These are phyloP conservation scores for Pythium biforme DNA, from an alignment of 352 stramenopile genomes.

Conservation along the genomic window DNA sequence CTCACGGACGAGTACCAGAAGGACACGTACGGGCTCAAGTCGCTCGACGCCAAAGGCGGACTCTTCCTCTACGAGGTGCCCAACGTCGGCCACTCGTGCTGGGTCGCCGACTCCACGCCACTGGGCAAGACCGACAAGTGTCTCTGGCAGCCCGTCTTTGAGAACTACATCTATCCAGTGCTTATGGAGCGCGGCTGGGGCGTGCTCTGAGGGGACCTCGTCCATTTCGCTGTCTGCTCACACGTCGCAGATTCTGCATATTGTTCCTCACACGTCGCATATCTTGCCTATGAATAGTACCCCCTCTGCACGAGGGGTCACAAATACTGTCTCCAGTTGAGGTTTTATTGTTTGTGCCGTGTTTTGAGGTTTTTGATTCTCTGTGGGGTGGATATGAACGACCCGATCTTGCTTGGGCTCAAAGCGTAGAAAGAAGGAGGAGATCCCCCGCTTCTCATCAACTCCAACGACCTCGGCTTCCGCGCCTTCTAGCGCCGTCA, in stretches of 20 bases:
- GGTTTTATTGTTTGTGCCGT: no score
- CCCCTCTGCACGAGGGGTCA: neutral
- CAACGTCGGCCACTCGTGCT: conserved; percentile 34
- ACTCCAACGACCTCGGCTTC: neutral
- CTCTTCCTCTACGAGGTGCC: conserved; percentile 27
- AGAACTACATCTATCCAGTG: conserved; percentile 37
- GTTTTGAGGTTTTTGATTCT: neutral
- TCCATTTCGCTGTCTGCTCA: neutral
- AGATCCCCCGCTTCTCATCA: neutral
- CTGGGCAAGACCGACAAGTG: conserved; percentile 21
- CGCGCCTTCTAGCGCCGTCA: neutral
- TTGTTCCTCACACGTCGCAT: conserved; percentile 6
- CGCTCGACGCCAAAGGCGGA: conserved; percentile 28
- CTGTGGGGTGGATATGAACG: conserved; percentile 19
- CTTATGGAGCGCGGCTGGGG: conserved; percentile 9
- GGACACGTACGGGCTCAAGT: conserved; percentile 37
- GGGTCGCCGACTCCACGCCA: conserved; percentile 26
- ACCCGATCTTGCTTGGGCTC: conserved; percentile 2
- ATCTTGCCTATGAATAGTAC: neutral
- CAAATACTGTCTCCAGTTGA: no score
- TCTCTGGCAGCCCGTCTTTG: conserved; percentile 36
- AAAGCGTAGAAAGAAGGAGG: conserved; percentile 20
- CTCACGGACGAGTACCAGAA: conserved; percentile 38
- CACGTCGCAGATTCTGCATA: neutral
- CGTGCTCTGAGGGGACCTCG: neutral